phyloP scores from a whole-genome alignment of 768 basidiomycete species.

The Crassisporium funariophilum region DNA sequence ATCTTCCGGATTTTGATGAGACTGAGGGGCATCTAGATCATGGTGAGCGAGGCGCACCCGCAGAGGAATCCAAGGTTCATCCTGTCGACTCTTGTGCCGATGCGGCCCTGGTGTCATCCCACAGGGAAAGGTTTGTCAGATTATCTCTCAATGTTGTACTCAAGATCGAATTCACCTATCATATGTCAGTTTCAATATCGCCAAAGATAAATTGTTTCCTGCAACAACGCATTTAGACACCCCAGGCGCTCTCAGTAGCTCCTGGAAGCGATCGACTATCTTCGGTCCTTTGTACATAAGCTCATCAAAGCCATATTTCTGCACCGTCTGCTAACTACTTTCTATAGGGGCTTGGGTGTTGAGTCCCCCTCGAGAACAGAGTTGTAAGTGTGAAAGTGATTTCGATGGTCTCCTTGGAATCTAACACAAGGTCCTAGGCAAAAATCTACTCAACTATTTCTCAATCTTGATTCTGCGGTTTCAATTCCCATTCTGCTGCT shows the following conservation, averaged over 20 bases:
- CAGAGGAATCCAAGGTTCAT: neutral
- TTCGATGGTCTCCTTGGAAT: slow-evolving; percentile 1
- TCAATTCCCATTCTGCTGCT: slow-evolving; percentile 52
- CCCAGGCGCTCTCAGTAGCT: slow-evolving; percentile 6
- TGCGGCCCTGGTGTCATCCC: neutral
- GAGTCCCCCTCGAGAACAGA: slow-evolving; percentile 21
- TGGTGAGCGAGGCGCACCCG: neutral
- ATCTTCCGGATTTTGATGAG: slow-evolving; percentile 64
- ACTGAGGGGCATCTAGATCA: slow-evolving; percentile 18
- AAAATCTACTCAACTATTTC: slow-evolving; percentile 38
- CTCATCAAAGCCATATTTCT: neutral
- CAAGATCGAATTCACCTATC: neutral
- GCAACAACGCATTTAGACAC: slow-evolving; percentile 22
- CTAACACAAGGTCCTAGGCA: slow-evolving; percentile 18
- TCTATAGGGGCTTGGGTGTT: slow-evolving; percentile 39
- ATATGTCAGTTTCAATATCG: slow-evolving; percentile 39
- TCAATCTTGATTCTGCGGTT: slow-evolving; percentile 53
- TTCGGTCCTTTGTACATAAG: slow-evolving; percentile 8
- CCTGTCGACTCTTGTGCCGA: neutral
- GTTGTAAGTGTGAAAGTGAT: slow-evolving; percentile 33
- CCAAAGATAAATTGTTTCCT: slow-evolving; percentile 52
- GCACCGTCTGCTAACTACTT: neutral
- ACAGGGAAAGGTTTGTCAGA: slow-evolving; percentile 11
- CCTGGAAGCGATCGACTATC: slow-evolving; percentile 59
- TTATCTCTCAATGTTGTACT: neutral